Evolutionary conservation across 495 filamentous ascomycete species (phyloP).

Genomic region (Penicillium tannophilum): DNA sequence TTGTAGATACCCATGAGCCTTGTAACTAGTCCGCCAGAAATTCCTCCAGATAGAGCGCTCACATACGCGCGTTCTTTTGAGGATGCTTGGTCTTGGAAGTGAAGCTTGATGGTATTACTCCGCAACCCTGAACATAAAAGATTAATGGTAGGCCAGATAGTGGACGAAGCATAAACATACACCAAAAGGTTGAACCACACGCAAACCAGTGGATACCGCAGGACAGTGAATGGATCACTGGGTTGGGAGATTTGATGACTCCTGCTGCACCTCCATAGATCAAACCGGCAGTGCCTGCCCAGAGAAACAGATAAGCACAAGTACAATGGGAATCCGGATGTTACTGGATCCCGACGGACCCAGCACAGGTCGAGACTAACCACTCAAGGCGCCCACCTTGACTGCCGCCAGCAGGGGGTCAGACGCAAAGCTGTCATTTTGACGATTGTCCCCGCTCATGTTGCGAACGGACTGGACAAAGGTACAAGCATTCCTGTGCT

Average conservation of each 20-base stretch:
- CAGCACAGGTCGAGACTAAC: conserved; percentile 38
- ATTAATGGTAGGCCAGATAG: conserved; percentile 7
- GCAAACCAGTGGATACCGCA: conserved; percentile 78
- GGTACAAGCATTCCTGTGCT: conserved; percentile 15
- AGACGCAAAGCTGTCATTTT: conserved; percentile 17
- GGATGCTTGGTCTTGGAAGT: conserved; percentile 51
- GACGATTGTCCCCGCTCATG: conserved; percentile 32
- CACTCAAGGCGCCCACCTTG: conserved; percentile 55
- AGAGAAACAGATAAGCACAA: conserved; percentile 6
- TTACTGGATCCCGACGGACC: background rate
- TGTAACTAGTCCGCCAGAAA: conserved; percentile 65
- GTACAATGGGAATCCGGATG: background rate
- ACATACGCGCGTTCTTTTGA: conserved; percentile 58
- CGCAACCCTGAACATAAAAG: conserved; percentile 35
- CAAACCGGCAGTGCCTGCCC: conserved; percentile 78
- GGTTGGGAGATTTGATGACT: conserved; percentile 65
- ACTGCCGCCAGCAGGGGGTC: conserved; percentile 42
- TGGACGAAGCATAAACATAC: conserved; percentile 45
- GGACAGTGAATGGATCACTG: conserved; percentile 68
- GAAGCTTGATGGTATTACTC: conserved; percentile 42
- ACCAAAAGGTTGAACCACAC: conserved; percentile 76
- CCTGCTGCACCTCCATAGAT: conserved; percentile 69
- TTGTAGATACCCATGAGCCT: conserved; percentile 58
- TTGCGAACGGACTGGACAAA: conserved; percentile 19
- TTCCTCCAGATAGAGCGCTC: conserved; percentile 67